Conservation (phyloP, 2,329 filamentous ascomycete species). For the Pyrenophora tritici-repentis region DNA sequence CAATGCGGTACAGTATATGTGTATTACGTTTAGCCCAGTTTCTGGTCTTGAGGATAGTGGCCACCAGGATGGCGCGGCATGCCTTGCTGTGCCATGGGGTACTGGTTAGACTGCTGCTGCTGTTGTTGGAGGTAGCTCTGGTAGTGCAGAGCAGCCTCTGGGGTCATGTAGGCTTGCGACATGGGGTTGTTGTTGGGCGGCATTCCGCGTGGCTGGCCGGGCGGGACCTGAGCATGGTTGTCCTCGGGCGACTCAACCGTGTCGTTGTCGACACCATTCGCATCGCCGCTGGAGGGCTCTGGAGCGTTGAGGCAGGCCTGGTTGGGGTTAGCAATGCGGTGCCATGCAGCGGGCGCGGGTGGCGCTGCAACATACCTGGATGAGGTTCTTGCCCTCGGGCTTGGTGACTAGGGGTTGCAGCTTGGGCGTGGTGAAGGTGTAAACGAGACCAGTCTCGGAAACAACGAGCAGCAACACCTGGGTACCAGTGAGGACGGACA, state of each 20-base stretch:
- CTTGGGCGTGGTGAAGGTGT: constrained; percentile 98
- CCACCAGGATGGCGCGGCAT: constrained; percentile 67
- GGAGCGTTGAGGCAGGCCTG: constrained; percentile 96
- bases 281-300: constrained; percentile 79
- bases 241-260: constrained; percentile 89
- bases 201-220: constrained; percentile 70
- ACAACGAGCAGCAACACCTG: constrained; percentile 96
- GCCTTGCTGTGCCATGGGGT: constrained; percentile 77
- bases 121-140: constrained; percentile 73
- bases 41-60: constrained; percentile 70
- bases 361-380: constrained; percentile 71
- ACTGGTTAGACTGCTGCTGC: constrained; percentile 67
- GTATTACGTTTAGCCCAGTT: constrained; percentile 45
- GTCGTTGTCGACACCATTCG: constrained; percentile 61
- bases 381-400: constrained; percentile 98
- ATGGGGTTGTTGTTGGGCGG: constrained; percentile 66
- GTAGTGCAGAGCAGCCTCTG: constrained; percentile 76
- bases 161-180: constrained; percentile 67
- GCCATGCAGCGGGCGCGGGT: constrained; percentile 8
- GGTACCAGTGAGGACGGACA: constrained; percentile 95
- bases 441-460: constrained; percentile 95
- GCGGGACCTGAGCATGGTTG: constrained; percentile 76
- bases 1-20: constrained; percentile 28
- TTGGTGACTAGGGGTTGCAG: constrained; percentile 97
- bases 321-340: constrained; percentile 43